phyloP scores from a whole-genome alignment of 108 stramenopile species.

The Schizochytrium sp. region DNA sequence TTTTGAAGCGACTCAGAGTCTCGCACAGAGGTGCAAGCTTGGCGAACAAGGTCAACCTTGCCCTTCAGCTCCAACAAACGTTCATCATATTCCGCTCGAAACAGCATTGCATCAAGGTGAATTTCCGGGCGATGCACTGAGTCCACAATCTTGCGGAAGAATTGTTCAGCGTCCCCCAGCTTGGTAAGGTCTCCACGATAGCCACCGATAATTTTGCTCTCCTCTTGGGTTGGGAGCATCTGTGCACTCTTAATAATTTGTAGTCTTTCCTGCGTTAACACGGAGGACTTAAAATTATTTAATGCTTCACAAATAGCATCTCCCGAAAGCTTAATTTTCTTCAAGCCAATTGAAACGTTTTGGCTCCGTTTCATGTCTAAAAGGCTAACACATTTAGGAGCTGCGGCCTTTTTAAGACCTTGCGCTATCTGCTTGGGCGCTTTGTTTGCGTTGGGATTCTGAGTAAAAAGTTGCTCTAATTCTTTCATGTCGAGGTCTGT shows the following conservation, averaged over 20 bases:
- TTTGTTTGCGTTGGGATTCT: neutral
- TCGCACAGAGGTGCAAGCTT: slow-evolving; percentile 10
- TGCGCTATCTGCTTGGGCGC: neutral
- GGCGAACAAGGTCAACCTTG: neutral
- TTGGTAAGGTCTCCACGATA: neutral
- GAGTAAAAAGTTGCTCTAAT: neutral
- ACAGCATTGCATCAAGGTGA: slow-evolving; percentile 21
- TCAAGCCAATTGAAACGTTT: slow-evolving; percentile 1
- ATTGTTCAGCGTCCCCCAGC: neutral
- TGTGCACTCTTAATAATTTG: neutral
- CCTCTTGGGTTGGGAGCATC: slow-evolving; percentile 45
- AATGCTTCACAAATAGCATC: slow-evolving; percentile 9
- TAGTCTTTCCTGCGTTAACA: slow-evolving; percentile 10
- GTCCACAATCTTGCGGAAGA: neutral
- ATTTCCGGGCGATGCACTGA: neutral
- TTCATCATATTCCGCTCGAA: slow-evolving; percentile 22
- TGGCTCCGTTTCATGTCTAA: slow-evolving; percentile 36
- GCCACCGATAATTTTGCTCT: neutral
- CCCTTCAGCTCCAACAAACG: slow-evolving; percentile 35
- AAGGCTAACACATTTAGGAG: neutral
- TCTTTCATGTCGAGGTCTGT: slow-evolving; percentile 56
- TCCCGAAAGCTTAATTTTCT: neutral
- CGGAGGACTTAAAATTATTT: neutral
- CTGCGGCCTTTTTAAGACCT: neutral
- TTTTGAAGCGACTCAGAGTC: slow-evolving; percentile 27